phyloP scores from a whole-genome alignment of 1,139 yeast genomes.

The Taphrina betulina region DNA sequence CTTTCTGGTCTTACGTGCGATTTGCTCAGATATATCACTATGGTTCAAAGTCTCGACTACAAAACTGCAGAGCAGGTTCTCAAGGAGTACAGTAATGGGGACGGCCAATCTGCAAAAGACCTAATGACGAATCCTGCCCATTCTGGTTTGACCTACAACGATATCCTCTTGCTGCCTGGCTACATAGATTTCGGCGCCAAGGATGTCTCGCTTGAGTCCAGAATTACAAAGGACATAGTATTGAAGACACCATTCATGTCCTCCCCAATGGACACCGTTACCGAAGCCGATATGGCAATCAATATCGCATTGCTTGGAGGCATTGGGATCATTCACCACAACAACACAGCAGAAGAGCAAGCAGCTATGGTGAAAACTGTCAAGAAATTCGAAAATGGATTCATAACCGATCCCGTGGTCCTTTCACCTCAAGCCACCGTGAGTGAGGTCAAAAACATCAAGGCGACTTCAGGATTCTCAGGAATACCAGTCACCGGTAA shows the following conservation, averaged over 20 bases:
- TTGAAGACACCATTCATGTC: slow-evolving; percentile 93
- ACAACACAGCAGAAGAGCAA: slow-evolving; percentile 94
- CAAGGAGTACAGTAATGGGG: slow-evolving; percentile 64
- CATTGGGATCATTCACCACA: slow-evolving; percentile 97
- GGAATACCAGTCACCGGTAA: slow-evolving; percentile 99
- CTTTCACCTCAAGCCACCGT: slow-evolving; percentile 73
- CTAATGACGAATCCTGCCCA: slow-evolving; percentile 85
- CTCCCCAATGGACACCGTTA: slow-evolving; percentile 99
- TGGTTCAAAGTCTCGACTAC: too few relatives aligned
- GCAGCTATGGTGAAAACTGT: slow-evolving; percentile 98
- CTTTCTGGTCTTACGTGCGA: too few relatives aligned
- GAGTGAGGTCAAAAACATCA: slow-evolving; percentile 73
- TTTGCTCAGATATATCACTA: too few relatives aligned
- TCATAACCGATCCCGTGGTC: slow-evolving; percentile 91
- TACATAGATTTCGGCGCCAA: slow-evolving; percentile 68
- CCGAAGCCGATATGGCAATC: slow-evolving; percentile 96
- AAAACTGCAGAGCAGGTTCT: slow-evolving; percentile 62
- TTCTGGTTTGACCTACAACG: slow-evolving; percentile 98
- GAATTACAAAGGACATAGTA: slow-evolving; percentile 84
- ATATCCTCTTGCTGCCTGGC: slow-evolving; percentile 91
- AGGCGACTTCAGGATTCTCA: slow-evolving; percentile 78
- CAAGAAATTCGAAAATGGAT: slow-evolving; percentile 95
- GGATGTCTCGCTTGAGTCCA: slow-evolving; percentile 72
- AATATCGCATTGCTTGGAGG: slow-evolving; percentile 99
- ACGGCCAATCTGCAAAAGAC: slow-evolving; percentile 79